Conservation (phyloP, 768 basidiomycete genomes). For the Russula vinacea region DNA sequence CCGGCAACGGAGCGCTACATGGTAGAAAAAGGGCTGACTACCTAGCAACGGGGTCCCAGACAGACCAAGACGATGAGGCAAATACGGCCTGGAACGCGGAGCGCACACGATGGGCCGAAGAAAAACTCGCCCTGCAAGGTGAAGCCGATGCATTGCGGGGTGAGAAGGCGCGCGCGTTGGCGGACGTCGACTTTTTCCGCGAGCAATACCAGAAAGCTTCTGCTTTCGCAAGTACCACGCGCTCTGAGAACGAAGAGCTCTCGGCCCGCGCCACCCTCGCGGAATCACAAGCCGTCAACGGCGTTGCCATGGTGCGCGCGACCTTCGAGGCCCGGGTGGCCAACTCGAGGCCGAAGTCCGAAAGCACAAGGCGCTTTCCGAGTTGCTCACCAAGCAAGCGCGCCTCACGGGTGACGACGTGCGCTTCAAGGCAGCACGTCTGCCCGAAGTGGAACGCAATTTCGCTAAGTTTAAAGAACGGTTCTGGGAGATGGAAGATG, state of each 20-base stretch:
- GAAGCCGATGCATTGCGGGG: slow-evolving; percentile 4
- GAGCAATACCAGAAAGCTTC: slow-evolving; percentile 26
- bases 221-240: slow-evolving; percentile 20
- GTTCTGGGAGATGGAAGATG: slow-evolving; percentile 11
- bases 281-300: slow-evolving; percentile 27
- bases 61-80: slow-evolving; percentile 7
- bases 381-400: slow-evolving; percentile 28
- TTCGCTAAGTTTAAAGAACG: slow-evolving; percentile 4
- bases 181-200: slow-evolving; percentile 28
- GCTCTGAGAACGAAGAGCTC: slow-evolving; percentile 29
- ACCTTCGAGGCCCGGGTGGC: slow-evolving; percentile 23
- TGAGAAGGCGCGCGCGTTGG: slow-evolving; percentile 17
- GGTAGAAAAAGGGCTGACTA: not conserved
- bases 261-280: slow-evolving; percentile 26
- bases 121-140: slow-evolving; percentile 12
- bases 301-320: slow-evolving; percentile 28
- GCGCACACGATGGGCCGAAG: slow-evolving; percentile 20
- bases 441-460: slow-evolving; percentile 21
- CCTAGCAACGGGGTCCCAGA: slow-evolving; percentile 13
- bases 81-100: slow-evolving; percentile 8
- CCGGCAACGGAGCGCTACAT: not conserved
- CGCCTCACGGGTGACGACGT: slow-evolving; percentile 29
- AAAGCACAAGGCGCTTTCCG: slow-evolving; percentile 19
- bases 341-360: slow-evolving; percentile 27
- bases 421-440: slow-evolving; percentile 25